A percentile compares a stretch with the other conserved stretches of the same genome.
Conservation (phyloP, 805 yeast genomes). For the Metschnikowia lunata region DNA sequence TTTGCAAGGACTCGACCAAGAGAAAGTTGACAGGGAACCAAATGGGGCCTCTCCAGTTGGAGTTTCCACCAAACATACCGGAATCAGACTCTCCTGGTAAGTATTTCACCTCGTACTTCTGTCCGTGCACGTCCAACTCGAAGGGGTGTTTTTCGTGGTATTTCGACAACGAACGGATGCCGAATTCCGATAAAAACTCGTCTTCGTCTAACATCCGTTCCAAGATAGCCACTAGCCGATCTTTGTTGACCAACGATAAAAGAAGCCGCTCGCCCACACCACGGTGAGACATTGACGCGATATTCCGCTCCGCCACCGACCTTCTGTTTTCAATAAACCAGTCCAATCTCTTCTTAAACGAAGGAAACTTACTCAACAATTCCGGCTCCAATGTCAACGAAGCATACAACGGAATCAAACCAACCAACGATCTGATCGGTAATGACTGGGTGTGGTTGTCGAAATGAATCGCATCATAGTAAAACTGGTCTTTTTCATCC, state of each 20-base stretch:
- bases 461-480: conserved; percentile 90
- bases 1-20: conserved; percentile 78
- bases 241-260: conserved; percentile 75
- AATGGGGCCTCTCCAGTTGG: conserved; percentile 96
- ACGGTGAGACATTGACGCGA: conserved; percentile 75
- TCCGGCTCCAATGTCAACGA: conserved; percentile 85
- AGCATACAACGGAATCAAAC: conserved; percentile 88
- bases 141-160: conserved; percentile 82
- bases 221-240: conserved; percentile 69
- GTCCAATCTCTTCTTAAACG: conserved; percentile 73
- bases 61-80: conserved; percentile 93
- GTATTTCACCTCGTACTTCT: conserved; percentile 64
- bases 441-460: conserved; percentile 59
- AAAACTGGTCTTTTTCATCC: conserved; percentile 86
- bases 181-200: conserved; percentile 80
- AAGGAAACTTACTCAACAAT: conserved; percentile 68
- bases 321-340: conserved; percentile 77
- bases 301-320: conserved; percentile 70
- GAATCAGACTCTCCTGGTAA: conserved; percentile 88
- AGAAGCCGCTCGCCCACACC: conserved; percentile 82
- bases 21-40: conserved; percentile 94
- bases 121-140: conserved; percentile 77
- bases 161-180: conserved; percentile 84
- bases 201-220: conserved; percentile 78
- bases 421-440: conserved; percentile 86